phyloP scores from a whole-genome alignment of 441 rosid species.

The Isatis lusitanica region DNA sequence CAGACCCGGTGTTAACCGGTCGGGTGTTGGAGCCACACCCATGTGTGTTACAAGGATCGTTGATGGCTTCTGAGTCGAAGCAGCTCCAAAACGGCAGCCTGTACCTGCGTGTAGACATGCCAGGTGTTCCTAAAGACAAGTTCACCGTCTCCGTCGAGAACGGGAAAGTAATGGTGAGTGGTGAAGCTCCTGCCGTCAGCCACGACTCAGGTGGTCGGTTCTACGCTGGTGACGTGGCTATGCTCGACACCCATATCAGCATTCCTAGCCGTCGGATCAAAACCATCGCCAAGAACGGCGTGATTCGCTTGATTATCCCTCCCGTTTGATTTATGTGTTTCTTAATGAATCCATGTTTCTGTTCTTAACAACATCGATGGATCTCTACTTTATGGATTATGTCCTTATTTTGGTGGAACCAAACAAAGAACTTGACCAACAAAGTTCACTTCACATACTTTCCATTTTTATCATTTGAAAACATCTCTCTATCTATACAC shows the following conservation, averaged over 20 bases:
- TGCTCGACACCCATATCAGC: not conserved
- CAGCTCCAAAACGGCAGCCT: conserved; percentile 24
- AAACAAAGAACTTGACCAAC: too few relatives aligned
- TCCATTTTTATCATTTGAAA: not conserved
- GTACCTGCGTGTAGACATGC: conserved; percentile 52
- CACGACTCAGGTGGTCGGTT: conserved; percentile 12
- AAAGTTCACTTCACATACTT: not conserved
- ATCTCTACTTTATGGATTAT: not conserved
- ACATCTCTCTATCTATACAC: not conserved
- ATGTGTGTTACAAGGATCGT: conserved; percentile 2
- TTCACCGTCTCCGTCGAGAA: conserved; percentile 43
- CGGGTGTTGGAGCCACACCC: conserved; percentile 22
- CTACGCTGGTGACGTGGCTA: conserved; percentile 21
- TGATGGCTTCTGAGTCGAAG: conserved; percentile 18
- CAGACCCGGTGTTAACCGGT: conserved; percentile 27
- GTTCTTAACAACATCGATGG: not conserved
- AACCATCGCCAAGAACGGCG: conserved; percentile 9
- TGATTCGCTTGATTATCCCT: conserved; percentile 2
- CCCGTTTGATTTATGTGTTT: not conserved
- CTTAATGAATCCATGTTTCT: not conserved
- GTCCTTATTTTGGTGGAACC: not conserved
- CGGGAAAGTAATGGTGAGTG: conserved; percentile 18
- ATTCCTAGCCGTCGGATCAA: conserved; percentile 5
- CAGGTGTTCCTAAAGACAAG: conserved; percentile 50
- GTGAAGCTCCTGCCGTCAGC: conserved; percentile 20